Evolutionary conservation across 2,329 filamentous ascomycete species (phyloP).

Genomic region (Xylariaceae sp.): DNA sequence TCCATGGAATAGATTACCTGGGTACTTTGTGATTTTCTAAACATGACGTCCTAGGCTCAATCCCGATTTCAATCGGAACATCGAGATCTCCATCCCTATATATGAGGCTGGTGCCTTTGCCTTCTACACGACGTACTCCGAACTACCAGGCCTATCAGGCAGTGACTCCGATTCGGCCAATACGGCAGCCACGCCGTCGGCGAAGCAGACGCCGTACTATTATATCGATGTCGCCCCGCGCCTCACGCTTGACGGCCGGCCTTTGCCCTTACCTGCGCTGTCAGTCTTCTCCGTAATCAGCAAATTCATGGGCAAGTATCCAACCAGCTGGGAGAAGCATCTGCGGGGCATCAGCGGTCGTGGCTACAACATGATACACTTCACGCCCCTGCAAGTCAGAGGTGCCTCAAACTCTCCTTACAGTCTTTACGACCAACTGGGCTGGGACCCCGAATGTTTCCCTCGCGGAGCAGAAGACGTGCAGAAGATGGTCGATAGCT

Average conservation of each 20-base stretch:
- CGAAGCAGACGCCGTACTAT: conserved; percentile 68
- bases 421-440: conserved; percentile 88
- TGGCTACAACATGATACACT: conserved; percentile 99
- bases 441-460: conserved; percentile 78
- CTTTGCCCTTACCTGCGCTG: conserved; percentile 77
- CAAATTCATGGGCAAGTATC: conserved; percentile 96
- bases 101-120: conserved; percentile 80
- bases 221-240: conserved; percentile 92
- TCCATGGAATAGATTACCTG: not conserved
- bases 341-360: conserved; percentile 80
- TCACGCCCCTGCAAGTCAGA: conserved; percentile 85
- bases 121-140: conserved; percentile 89
- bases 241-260: conserved; percentile 66
- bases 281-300: conserved; percentile 92
- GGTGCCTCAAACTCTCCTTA: conserved; percentile 94
- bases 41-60: conserved; percentile 55
- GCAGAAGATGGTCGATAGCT: conserved; percentile 65
- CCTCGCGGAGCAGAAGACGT: conserved; percentile 81
- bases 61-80: conserved; percentile 87
- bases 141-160: conserved; percentile 71
- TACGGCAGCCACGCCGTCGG: conserved; percentile 42
- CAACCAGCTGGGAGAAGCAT: conserved; percentile 84
- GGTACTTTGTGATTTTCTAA: conserved; percentile 4
- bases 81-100: conserved; percentile 86
- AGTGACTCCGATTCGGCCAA: conserved; percentile 39